These are phyloP conservation scores for Penicillium canariense DNA, from an alignment of 495 filamentous ascomycete species.

Conservation along the genomic window DNA sequence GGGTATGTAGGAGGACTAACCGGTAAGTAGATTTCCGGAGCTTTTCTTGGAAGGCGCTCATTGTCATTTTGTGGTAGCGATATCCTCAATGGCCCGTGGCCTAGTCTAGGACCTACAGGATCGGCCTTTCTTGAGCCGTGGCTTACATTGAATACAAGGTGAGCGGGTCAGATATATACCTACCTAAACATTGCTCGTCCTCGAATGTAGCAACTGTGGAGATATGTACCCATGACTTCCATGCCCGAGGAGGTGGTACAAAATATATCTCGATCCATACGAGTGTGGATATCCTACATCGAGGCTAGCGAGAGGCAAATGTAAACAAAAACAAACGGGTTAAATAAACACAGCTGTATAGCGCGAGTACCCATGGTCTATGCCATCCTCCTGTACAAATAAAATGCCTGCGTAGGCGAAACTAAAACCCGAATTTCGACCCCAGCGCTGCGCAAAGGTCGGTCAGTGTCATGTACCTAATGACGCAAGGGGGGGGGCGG, in stretches of 20 bases:
- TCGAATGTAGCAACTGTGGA: neutral
- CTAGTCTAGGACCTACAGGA: neutral
- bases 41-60: no score
- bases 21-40: no score
- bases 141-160: no score
- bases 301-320: neutral
- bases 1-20: neutral
- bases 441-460: conserved; percentile 34
- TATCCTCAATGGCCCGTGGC: neutral
- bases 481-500: conserved; percentile 21
- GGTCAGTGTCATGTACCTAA: conserved; percentile 23
- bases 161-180: neutral
- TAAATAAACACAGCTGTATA: conserved; percentile 2
- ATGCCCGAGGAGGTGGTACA: neutral
- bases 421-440: conserved; percentile 44
- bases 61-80: no score
- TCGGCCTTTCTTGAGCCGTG: no score
- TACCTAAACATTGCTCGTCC: neutral
- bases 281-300: neutral
- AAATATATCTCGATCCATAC: neutral
- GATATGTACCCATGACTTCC: no score
- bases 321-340: neutral
- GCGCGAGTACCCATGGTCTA: neutral
- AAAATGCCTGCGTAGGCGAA: neutral
- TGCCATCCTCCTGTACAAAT: neutral